Percentiles rank a stretch among this genome's conserved stretches.
Evolutionary conservation across 306 rosid species (phyloP).

Genomic region (Leucaena leucocephala): DNA sequence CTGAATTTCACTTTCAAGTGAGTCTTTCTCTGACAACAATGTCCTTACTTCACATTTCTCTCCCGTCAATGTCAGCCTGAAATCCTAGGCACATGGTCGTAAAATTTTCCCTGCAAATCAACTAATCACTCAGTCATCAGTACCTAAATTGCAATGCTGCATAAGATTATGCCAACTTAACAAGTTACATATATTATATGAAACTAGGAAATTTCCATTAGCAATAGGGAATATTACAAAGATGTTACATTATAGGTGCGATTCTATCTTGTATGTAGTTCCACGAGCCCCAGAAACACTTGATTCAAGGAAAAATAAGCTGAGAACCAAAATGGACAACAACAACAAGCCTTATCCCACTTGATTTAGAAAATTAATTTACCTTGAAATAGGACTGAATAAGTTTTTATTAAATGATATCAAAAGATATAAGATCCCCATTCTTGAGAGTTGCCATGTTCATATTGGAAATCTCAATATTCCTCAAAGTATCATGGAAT

Average conservation of each 20-base stretch:
- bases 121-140: constrained; percentile 11
- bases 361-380: not conserved
- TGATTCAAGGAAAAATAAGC: not conserved
- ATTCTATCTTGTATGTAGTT: constrained; percentile 13
- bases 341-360: not conserved
- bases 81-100: constrained; percentile 54
- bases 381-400: constrained; percentile 20
- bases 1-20: constrained; percentile 58
- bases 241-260: not conserved
- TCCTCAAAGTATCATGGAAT: constrained; percentile 7
- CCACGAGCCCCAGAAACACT: not conserved
- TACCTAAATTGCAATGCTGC: constrained; percentile 4
- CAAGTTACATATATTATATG: not conserved
- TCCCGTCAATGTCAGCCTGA: constrained; percentile 56
- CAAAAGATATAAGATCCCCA: constrained; percentile 19
- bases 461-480: not conserved
- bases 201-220: constrained; percentile 13
- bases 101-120: constrained; percentile 57
- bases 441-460: not conserved
- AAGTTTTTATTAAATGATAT: constrained; percentile 26
- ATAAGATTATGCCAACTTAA: constrained; percentile 13
- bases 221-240: not conserved
- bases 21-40: constrained; percentile 57
- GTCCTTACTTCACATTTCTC: constrained; percentile 41
- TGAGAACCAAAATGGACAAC: not conserved